Conservation (phyloP, 2,329 filamentous ascomycete species). For the Reticulascus tulasneorum region DNA sequence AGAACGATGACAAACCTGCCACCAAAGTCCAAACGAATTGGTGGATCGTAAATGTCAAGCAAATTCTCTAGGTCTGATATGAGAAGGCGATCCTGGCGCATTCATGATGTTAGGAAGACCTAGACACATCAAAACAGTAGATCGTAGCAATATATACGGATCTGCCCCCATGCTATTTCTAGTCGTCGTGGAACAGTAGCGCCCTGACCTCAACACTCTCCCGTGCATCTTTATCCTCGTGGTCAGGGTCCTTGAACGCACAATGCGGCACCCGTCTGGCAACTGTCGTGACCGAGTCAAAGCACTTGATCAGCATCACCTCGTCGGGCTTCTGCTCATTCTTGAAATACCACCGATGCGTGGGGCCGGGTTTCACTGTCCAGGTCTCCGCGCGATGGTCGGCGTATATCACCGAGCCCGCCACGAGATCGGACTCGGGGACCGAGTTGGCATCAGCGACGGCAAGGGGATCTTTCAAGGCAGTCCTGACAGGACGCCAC, state of each 20-base stretch:
- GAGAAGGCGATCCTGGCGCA: too few relatives aligned
- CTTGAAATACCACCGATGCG: conserved; percentile 51
- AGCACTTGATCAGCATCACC: conserved; percentile 60
- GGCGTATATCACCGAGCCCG: conserved; percentile 31
- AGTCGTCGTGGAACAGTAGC: conserved; percentile 73
- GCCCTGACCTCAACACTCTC: conserved; percentile 90
- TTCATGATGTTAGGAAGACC: too few relatives aligned
- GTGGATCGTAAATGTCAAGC: too few relatives aligned
- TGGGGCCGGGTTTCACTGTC: conserved; percentile 27
- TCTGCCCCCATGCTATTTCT: too few relatives aligned
- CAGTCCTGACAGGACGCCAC: conserved; percentile 45
- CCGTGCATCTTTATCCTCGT: conserved; percentile 65
- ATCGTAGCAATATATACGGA: too few relatives aligned
- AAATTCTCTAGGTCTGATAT: too few relatives aligned
- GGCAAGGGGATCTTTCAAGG: conserved; percentile 37
- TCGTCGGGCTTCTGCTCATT: conserved; percentile 47
- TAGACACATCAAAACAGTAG: too few relatives aligned
- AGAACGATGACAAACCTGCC: too few relatives aligned
- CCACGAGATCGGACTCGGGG: conserved; percentile 33
- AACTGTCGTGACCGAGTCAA: conserved; percentile 50
- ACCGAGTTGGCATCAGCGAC: conserved; percentile 34
- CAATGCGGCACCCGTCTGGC: conserved; percentile 65
- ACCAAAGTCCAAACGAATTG: too few relatives aligned
- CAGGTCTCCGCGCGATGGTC: conserved; percentile 30
- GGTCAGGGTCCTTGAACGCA: conserved; percentile 71